Evolutionary conservation across 2,329 filamentous ascomycete genomes (phyloP), one percentile per base, ranked within the genome.

Genomic region (Tolypocladium tundrense): DNA sequence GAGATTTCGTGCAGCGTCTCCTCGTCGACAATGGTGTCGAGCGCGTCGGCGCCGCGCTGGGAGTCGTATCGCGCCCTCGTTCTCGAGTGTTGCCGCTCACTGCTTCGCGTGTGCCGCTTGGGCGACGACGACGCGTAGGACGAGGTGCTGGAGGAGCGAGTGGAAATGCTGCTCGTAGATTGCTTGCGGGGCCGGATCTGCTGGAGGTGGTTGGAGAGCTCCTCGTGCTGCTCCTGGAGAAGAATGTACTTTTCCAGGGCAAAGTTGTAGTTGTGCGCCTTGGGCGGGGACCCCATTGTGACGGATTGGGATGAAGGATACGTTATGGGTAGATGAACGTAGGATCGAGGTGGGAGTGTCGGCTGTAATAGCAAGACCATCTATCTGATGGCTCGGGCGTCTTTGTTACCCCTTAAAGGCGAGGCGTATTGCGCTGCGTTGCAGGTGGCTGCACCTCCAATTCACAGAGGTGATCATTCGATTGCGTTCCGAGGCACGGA

Each of bases 91-190:
- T 58, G 58, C 51, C 64, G 64, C 52, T 65, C 69, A 55, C 68
- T 69, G 60, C 67, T 69, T 43, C 68, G 67, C 2, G 78, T 69
- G 60, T 72, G 71, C 53, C 70, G 70, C 70, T 75, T 66, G 10
- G 80, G 65, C 75, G 80, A 73, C 73, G 83, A 54, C 75, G 79
- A 66, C 69, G 70, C 60, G 66, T 79, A 81, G 68, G 86, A 86
- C 67, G 81, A 79, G 68, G 84, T 73, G 70, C 84, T 77, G 68
- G 85, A 78, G 2, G 75, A 75, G 53, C 71, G 64, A 13, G 72
- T 70, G 2, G 75, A 74, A 16, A 69, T 67, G 57, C 63, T 70
- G 60, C 72, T 66, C 8, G 66, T 60, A 14, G 63, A 66, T 21
- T 59, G 62, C 33, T 69, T 73, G 53, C 72, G 75, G 21, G 73